Evolutionary conservation across 805 yeast genomes (phyloP), one percentile per base, ranked within the genome.

Genomic region (Myxozyma udenii): DNA sequence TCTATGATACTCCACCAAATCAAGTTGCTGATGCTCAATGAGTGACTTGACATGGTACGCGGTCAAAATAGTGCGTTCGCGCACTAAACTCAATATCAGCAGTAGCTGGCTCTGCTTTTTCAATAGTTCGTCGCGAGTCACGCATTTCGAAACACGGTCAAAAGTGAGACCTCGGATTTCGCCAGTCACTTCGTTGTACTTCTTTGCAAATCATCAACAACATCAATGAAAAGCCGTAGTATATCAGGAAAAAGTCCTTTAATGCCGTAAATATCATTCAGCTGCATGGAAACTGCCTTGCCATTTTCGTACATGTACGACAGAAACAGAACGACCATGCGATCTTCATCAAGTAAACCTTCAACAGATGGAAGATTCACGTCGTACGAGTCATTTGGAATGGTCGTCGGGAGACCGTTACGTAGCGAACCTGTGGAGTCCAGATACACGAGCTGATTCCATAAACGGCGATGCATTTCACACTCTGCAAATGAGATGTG

Each of bases 361-460:
- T 36, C 50, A 4, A 28, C 30, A 35, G 44, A 26, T 4, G 51
- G 49, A 2, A 47, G 22, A 7, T 44, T 19, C 14, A 52, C 57
- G 26, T 52, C 53, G 25, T 40, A 32, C 9, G 41, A 44, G 12
- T 42, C n/a, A 1, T 21, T 21, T 19, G 41, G 49, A 12, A 46
- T 26, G 14, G 53, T 18, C 4, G 50, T 23, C n/a, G 57, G 57
- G 19, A 52, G 49, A 6, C 57, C 57, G 30, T 48, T 49, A 2
- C 46, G 38, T 22, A 49, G 25, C 11, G 57, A 52, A 1, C 41
- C 50, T 3, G 32, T 38, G 4, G 44, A 48, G 26, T 52, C 57
- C n/a, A 52, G 32, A 24, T 33, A 40, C 4, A 48, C 50, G 33
- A 52, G 22, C 24, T 52, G 57, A 52, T 53, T 44, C 57, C 57